Conservation (phyloP, 352 stramenopile genomes). For the Phytophthora idaei region DNA sequence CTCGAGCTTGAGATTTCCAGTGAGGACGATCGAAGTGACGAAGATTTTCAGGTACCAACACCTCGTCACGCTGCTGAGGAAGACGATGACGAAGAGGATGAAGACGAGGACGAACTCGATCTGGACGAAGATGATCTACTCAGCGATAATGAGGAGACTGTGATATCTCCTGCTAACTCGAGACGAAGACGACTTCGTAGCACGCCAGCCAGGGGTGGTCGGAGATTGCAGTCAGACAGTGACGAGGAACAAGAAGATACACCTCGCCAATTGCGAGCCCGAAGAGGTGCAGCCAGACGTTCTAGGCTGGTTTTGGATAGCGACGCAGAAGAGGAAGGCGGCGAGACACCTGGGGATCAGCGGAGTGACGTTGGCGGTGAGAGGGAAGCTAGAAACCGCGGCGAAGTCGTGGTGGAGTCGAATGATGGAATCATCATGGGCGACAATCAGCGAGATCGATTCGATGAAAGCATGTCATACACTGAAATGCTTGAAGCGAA, state of each 20-base stretch:
- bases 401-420: constrained; percentile 75
- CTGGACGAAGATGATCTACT: constrained; percentile 52
- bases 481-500: constrained; percentile 66
- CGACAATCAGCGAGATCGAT: constrained; percentile 83
- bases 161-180: constrained; percentile 46
- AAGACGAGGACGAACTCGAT: constrained; percentile 58
- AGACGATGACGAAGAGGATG: constrained; percentile 66
- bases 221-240: constrained; percentile 36
- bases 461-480: constrained; percentile 73
- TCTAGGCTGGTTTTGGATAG: constrained; percentile 37
- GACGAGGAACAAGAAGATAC: constrained; percentile 28
- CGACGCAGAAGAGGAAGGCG: constrained; percentile 34
- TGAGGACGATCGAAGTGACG: constrained; percentile 85
- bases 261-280: constrained; percentile 32
- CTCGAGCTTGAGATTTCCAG: constrained; percentile 87
- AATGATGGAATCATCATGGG: constrained; percentile 86
- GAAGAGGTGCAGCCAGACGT: constrained; percentile 29
- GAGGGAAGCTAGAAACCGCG: constrained; percentile 9
- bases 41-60: constrained; percentile 80
- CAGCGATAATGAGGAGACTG: constrained; percentile 50
- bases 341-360: constrained; percentile 9
- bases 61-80: constrained; percentile 54
- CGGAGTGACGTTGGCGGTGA: constrained; percentile 9
- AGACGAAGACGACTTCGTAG: constrained; percentile 48
- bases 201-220: constrained; percentile 40